Evolutionary conservation across 441 rosid species (phyloP).

Genomic region (Populus tomentosa): DNA sequence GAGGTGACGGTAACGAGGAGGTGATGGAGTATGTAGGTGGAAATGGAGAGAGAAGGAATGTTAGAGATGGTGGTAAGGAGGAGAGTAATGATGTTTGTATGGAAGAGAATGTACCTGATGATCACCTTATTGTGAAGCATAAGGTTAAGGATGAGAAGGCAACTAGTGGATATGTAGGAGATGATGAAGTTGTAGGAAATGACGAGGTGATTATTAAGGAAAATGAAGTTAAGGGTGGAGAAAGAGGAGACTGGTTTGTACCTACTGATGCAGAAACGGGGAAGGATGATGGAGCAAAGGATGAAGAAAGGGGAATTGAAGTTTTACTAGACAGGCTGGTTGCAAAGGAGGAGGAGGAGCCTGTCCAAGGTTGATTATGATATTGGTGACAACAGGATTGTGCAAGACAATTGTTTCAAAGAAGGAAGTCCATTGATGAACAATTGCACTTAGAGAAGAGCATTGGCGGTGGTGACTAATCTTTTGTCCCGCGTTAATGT

Average conservation of each 20-base stretch:
- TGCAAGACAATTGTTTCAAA: slow-evolving; percentile 7
- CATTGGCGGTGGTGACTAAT: slow-evolving; percentile 33
- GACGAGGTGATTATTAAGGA: background rate
- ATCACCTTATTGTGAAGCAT: slow-evolving; percentile 11
- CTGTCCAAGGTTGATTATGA: slow-evolving; percentile 11
- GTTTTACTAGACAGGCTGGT: slow-evolving; percentile 19
- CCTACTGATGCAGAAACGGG: slow-evolving; percentile 12
- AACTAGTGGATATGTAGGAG: slow-evolving; percentile 12
- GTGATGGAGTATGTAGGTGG: slow-evolving; percentile 19
- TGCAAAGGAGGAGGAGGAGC: slow-evolving; percentile 7
- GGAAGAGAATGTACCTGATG: slow-evolving; percentile 26
- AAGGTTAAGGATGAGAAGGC: slow-evolving; percentile 19
- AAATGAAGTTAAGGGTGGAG: slow-evolving; percentile 16
- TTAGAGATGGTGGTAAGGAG: slow-evolving; percentile 20
- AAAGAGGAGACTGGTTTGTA: background rate
- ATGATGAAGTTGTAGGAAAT: too few species aligned
- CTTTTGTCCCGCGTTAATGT: slow-evolving; percentile 27
- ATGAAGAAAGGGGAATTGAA: slow-evolving; percentile 15
- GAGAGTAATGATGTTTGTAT: slow-evolving; percentile 29
- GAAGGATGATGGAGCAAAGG: slow-evolving; percentile 17
- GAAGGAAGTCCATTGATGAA: slow-evolving; percentile 16
- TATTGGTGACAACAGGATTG: slow-evolving; percentile 2
- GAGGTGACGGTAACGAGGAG: slow-evolving; percentile 28
- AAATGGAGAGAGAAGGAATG: slow-evolving; percentile 7
- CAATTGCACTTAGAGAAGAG: slow-evolving; percentile 19